Percentiles rank a stretch among this genome's conserved stretches.
These are phyloP conservation scores for Colletotrichum plurivorum DNA, from an alignment of 2,329 filamentous ascomycete genomes.

Conservation along the genomic window DNA sequence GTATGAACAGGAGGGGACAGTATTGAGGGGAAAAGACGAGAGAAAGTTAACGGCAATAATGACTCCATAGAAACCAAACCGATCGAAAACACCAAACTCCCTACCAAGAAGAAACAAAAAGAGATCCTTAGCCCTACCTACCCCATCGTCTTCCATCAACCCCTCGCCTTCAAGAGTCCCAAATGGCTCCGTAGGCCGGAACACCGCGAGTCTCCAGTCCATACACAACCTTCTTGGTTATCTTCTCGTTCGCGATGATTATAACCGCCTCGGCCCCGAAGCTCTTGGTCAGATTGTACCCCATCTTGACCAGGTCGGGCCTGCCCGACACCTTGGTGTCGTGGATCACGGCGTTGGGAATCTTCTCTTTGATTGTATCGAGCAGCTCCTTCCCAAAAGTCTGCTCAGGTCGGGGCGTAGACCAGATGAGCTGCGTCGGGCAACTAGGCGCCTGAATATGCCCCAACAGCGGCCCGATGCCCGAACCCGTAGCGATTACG, in stretches of 20 bases:
- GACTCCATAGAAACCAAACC: too few relatives aligned
- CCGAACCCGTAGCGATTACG: constrained; percentile 79
- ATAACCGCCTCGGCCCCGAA: constrained; percentile 78
- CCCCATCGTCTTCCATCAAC: not conserved
- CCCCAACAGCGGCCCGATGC: constrained; percentile 78
- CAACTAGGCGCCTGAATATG: constrained; percentile 65
- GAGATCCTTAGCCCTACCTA: not conserved
- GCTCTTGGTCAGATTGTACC: constrained; percentile 67
- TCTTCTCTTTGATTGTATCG: constrained; percentile 68
- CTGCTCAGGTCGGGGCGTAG: constrained; percentile 70
- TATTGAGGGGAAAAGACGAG: too few relatives aligned
- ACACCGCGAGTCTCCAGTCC: constrained; percentile 76
- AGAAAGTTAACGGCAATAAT: too few relatives aligned
- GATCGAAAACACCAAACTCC: not conserved
- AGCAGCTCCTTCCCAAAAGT: constrained; percentile 75
- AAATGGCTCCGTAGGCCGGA: constrained; percentile 80
- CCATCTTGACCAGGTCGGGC: constrained; percentile 66
- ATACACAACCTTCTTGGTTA: constrained; percentile 78
- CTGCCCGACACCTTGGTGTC: constrained; percentile 74
- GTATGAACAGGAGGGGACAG: too few relatives aligned
- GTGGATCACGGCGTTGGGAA: constrained; percentile 76
- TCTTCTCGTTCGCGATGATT: constrained; percentile 77
- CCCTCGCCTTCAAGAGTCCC: constrained; percentile 63
- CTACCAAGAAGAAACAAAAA: not conserved
- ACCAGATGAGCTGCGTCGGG: constrained; percentile 77